A percentile compares a stretch with the other conserved stretches of the same genome.
These are phyloP conservation scores for Saturnispora sanitii DNA, from an alignment of 805 yeast species.

Conservation along the genomic window DNA sequence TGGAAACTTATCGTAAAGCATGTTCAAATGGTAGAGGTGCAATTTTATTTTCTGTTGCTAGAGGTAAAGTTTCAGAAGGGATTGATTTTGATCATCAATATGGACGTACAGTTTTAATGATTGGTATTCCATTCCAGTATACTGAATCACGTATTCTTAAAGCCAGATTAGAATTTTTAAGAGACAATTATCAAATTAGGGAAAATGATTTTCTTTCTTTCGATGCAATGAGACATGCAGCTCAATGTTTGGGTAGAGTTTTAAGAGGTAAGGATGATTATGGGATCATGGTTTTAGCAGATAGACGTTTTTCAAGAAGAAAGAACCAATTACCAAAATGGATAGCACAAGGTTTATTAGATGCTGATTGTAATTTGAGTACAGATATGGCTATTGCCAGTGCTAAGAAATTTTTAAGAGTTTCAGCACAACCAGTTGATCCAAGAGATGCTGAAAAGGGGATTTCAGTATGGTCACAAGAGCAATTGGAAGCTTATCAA, in stretches of 20 bases:
- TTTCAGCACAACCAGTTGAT: slow-evolving; percentile 89
- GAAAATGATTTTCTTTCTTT: slow-evolving; percentile 93
- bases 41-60: slow-evolving; percentile 88
- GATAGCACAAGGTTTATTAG: slow-evolving; percentile 89
- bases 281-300: slow-evolving; percentile 97
- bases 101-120: slow-evolving; percentile 96
- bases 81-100: slow-evolving; percentile 98
- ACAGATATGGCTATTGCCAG: slow-evolving; percentile 97
- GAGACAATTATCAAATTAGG: slow-evolving; percentile 86
- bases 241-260: slow-evolving; percentile 96
- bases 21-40: slow-evolving; percentile 98
- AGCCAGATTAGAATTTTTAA: slow-evolving; percentile 85
- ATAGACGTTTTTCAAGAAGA: slow-evolving; percentile 81
- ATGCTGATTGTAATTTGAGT: slow-evolving; percentile 84
- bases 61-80: slow-evolving; percentile 98
- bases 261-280: slow-evolving; percentile 97
- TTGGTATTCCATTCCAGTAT: slow-evolving; percentile 98
- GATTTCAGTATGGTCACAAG: slow-evolving; percentile 82
- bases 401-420: slow-evolving; percentile 84
- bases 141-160: slow-evolving; percentile 94
- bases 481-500: slow-evolving; percentile 55
- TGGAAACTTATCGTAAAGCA: slow-evolving; percentile 92
- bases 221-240: slow-evolving; percentile 99
- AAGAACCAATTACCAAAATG: slow-evolving; percentile 88
- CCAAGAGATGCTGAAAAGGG: slow-evolving; percentile 82